Percentiles rank a stretch among this genome's conserved stretches.
Evolutionary conservation across 257 asterid species (phyloP).

Genomic region (Solanum lycopersicoides): DNA sequence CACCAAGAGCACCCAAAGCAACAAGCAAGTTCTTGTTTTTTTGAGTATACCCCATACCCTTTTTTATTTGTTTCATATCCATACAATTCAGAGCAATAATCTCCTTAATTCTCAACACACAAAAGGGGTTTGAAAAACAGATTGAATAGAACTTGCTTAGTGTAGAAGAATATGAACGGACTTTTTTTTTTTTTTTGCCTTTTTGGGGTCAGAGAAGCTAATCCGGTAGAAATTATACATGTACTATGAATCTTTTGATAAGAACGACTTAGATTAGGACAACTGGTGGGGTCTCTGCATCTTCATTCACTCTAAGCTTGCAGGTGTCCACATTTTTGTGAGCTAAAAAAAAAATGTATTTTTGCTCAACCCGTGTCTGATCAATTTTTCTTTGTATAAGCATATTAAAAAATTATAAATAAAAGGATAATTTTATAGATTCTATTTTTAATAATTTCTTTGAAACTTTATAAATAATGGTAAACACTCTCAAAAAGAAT

Average conservation of each 20-base stretch:
- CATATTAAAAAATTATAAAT: too few relatives aligned
- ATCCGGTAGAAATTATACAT: neutral
- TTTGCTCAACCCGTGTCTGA: too few relatives aligned
- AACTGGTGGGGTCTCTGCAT: neutral
- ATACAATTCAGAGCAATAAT: neutral
- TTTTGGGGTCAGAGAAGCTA: neutral
- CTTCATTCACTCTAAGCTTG: neutral
- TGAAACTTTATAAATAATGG: too few relatives aligned
- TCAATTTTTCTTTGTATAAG: rapidly evolving
- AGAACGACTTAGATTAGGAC: neutral
- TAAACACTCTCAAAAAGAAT: too few relatives aligned
- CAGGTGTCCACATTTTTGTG: neutral
- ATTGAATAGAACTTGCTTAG: neutral
- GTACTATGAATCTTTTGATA: neutral
- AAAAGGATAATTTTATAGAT: too few relatives aligned
- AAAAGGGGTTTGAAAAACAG: neutral
- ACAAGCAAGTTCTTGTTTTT: slow-evolving; percentile 35
- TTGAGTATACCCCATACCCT: slow-evolving; percentile 17
- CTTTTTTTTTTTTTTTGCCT: neutral
- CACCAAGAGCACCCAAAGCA: slow-evolving; percentile 37
- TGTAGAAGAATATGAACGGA: neutral
- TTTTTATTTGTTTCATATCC: slow-evolving; percentile 25
- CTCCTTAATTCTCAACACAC: neutral
- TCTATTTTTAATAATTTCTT: too few relatives aligned
- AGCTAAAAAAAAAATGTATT: too few relatives aligned